These are phyloP conservation scores for Cladosporium cucumerinum DNA, from an alignment of 2,329 filamentous ascomycete genomes.

Conservation along the genomic window DNA sequence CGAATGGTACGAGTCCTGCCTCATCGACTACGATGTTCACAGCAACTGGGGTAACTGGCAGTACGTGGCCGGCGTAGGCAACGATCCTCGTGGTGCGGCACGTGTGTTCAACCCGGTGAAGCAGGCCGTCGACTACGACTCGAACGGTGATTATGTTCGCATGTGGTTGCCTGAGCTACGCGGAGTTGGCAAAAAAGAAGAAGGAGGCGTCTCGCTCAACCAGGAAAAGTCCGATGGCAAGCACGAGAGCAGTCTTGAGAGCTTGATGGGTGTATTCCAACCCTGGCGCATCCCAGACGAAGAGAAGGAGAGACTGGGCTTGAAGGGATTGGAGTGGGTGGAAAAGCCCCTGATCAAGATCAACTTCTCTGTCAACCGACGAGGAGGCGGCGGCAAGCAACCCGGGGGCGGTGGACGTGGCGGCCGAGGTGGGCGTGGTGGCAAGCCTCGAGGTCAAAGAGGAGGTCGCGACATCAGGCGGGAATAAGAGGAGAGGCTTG, in stretches of 20 bases:
- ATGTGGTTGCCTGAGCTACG: constrained; percentile 69
- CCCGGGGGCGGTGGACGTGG: constrained; percentile 33
- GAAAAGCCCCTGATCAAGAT: constrained; percentile 65
- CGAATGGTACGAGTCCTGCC: constrained; percentile 75
- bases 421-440: constrained; percentile 26
- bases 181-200: constrained; percentile 38
- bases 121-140: constrained; percentile 74
- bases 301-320: constrained; percentile 55
- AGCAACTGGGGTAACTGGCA: constrained; percentile 84
- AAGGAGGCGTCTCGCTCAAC: constrained; percentile 2
- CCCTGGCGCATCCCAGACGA: constrained; percentile 61
- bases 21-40: constrained; percentile 72
- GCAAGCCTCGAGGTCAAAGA: constrained; percentile 16
- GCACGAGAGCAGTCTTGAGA: constrained; percentile 29
- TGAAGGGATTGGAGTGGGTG: constrained; percentile 62
- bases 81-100: constrained; percentile 68
- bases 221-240: not conserved
- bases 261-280: constrained; percentile 63
- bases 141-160: constrained; percentile 65
- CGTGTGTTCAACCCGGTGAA: constrained; percentile 81
- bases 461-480: not conserved
- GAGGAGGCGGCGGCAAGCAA: constrained; percentile 34
- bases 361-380: constrained; percentile 56
- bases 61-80: constrained; percentile 75
- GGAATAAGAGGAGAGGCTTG: not conserved